Evolutionary conservation across 2,329 filamentous ascomycete genomes (phyloP).

Genomic region (Fusarium agapanthi): DNA sequence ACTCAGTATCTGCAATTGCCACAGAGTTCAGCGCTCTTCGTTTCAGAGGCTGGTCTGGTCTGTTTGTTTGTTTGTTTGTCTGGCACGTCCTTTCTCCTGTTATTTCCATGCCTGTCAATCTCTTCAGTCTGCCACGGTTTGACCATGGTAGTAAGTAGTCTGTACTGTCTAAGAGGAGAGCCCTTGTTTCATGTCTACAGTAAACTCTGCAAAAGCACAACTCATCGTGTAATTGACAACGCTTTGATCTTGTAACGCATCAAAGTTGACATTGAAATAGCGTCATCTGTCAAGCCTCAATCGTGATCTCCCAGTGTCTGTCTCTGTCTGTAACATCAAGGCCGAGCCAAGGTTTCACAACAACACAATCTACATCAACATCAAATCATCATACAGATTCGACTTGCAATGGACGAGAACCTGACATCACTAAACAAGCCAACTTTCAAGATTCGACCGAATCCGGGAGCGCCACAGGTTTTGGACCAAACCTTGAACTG

Average conservation of each 20-base stretch:
- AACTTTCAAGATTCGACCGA: neutral
- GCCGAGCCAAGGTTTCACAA: neutral
- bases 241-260: neutral
- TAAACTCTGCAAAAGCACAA: neutral
- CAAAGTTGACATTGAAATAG: neutral
- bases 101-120: neutral
- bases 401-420: neutral
- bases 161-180: neutral
- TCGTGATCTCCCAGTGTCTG: neutral
- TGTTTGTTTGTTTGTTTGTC: neutral
- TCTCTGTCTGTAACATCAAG: neutral
- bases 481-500: constrained; percentile 11
- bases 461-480: constrained; percentile 24
- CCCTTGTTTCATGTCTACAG: neutral
- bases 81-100: neutral
- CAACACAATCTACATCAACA: neutral
- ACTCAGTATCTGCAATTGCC: neutral
- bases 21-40: neutral
- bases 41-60: neutral
- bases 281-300: constrained; percentile 12
- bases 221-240: neutral
- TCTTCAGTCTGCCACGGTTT: neutral
- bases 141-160: neutral
- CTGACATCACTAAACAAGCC: constrained; percentile 13
- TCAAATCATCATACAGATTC: neutral